Base-by-base conservation (phyloP, 345 rosid genomes). In the Aquilaria yunnanensis region DNA sequence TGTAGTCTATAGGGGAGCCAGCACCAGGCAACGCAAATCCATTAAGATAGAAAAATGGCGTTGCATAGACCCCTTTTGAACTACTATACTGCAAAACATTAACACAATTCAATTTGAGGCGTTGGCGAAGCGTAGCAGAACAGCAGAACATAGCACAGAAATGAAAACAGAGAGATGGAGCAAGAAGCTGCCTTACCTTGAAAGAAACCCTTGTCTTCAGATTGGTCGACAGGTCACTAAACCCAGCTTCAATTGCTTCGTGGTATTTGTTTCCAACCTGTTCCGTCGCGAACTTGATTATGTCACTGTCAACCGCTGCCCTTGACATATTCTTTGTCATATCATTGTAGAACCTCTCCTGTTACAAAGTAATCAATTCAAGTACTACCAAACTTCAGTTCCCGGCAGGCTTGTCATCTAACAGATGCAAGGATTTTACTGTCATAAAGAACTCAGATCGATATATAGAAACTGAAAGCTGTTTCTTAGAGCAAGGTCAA, bases 131-230 rank as follows among this genome's bases (percentile, higher is more conserved):
- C 23, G 23, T 23, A 23, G 23, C 23, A 23, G 23, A 23, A 23
- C 23, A 23, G 23, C 23, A 1, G 23, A 23, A 23, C 23, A 23
- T 23, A 23, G 23, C 23, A 23, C 23, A 23, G 23, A 23, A 23
- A 23, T 23, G 23, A 23, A 23, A 23, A 23, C 23, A 23, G 23
- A 23, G 23, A 23, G 1, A 23, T 23, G 23, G 23, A 23, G 23
- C 23, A 23, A 23, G 23, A 23, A 23, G 23, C 23, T 23, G 7
- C 12, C 55, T 16, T 70, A 89, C 96, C 96, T 82, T 87, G 81
- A 89, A 92, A 31, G 96, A 87, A 57, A 89, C 76, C 67, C 91
- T 80, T 14, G 96, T 82, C 70, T 77, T 62, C 49, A 82, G 85
- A 82, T 89, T 88, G 59, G 89, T 82, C 43, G 66, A 56, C 9